Evolutionary conservation across 192 early-diverging fungal genomes (phyloP).

Genomic region (Coemansia erecta): DNA sequence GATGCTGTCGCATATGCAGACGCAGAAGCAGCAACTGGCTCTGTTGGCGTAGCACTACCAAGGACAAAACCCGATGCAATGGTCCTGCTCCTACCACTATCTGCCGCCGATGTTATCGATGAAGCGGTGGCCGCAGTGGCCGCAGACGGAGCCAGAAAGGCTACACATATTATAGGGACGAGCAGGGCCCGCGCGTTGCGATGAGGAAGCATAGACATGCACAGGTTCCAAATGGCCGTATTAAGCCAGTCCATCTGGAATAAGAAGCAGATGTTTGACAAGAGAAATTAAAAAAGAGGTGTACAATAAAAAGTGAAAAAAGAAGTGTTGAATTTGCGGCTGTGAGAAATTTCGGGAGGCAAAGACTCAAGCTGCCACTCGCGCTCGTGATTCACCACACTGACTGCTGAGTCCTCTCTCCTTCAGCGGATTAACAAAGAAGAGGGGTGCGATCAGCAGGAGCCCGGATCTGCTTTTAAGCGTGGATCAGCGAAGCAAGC

Average conservation of each 20-base stretch:
- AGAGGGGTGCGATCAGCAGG: too few relatives aligned
- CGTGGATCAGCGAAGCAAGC: slow-evolving; percentile 16
- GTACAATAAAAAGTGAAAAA: slow-evolving; percentile 6
- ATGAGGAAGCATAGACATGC: slow-evolving; percentile 49
- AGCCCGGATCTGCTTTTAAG: too few relatives aligned
- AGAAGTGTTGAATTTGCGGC: slow-evolving; percentile 4
- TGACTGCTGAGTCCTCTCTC: too few relatives aligned
- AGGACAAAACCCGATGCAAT: not conserved
- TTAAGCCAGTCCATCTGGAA: slow-evolving; percentile 41
- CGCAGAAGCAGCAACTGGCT: not conserved
- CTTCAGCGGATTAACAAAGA: too few relatives aligned
- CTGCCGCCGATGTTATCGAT: slow-evolving; percentile 6
- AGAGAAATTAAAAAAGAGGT: not conserved
- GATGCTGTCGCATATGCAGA: not conserved
- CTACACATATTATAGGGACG: slow-evolving; percentile 39
- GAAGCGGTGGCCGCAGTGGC: slow-evolving; percentile 7
- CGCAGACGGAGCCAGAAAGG: slow-evolving; percentile 26
- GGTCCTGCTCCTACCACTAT: not conserved
- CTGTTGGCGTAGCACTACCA: not conserved
- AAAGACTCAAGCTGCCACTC: not conserved
- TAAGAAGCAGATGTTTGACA: not conserved
- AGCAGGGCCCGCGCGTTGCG: slow-evolving; percentile 46
- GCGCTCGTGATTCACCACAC: too few relatives aligned
- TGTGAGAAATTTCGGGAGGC: not conserved
- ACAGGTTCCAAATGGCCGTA: slow-evolving; percentile 40